These are phyloP conservation scores for Kockovaella imperatae DNA, from an alignment of 768 basidiomycete genomes.

Conservation along the genomic window DNA sequence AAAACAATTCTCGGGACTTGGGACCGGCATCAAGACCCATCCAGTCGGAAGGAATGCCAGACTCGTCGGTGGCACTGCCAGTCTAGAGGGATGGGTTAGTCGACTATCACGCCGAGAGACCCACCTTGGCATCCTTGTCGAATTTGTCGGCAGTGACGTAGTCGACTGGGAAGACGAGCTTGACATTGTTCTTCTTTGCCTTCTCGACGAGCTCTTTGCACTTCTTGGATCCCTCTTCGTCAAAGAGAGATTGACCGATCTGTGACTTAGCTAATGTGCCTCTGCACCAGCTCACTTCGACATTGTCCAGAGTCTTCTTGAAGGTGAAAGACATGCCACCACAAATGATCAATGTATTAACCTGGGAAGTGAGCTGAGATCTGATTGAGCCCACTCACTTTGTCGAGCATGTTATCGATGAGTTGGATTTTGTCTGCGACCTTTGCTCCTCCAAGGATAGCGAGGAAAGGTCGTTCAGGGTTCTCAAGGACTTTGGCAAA, in stretches of 20 bases:
- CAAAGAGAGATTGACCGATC: conserved; percentile 95
- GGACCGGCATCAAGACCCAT: conserved; percentile 91
- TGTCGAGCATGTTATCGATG: conserved; percentile 98
- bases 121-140: conserved; percentile 76
- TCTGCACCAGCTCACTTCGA: conserved; percentile 51
- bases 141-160: conserved; percentile 93
- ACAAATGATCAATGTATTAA: conserved; percentile 89
- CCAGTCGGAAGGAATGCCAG: conserved; percentile 88
- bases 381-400: conserved; percentile 51
- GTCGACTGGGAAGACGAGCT: conserved; percentile 92
- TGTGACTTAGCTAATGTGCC: conserved; percentile 36
- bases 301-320: conserved; percentile 81
- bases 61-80: conserved; percentile 58
- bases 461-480: conserved; percentile 92
- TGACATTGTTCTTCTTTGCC: conserved; percentile 82
- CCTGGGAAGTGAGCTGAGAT: conserved; percentile 49
- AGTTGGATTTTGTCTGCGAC: conserved; percentile 98
- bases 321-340: conserved; percentile 99
- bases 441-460: conserved; percentile 96
- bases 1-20: conserved; percentile 72
- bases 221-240: conserved; percentile 77
- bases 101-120: conserved; percentile 13
- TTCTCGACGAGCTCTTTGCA: conserved; percentile 77
- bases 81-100: not conserved
- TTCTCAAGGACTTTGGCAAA: conserved; percentile 95